These are phyloP conservation scores for Penicillium sp. DNA, from an alignment of 2,329 filamentous ascomycete genomes.

Conservation along the genomic window DNA sequence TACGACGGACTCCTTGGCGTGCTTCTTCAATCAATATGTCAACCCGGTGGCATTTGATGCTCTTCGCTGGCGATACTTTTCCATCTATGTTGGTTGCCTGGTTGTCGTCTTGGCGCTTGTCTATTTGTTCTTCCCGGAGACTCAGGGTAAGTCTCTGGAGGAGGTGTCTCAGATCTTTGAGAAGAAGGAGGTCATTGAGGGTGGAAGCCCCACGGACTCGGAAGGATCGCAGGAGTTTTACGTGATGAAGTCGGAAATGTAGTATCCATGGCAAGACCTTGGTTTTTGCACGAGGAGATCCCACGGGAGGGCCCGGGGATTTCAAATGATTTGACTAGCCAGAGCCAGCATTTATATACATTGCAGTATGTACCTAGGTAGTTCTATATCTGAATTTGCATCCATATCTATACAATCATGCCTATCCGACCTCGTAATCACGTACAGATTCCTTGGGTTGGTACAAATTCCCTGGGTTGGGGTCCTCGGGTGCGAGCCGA, in stretches of 20 bases:
- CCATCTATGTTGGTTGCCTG: slow-evolving; percentile 40
- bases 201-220: slow-evolving; percentile 1
- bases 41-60: slow-evolving; percentile 42
- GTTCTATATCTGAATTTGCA: neutral
- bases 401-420: neutral
- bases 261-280: neutral
- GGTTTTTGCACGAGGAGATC: neutral
- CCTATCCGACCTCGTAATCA: neutral
- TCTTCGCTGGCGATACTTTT: slow-evolving; percentile 44
- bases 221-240: slow-evolving; percentile 14
- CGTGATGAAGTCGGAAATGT: slow-evolving; percentile 4
- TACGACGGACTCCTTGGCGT: slow-evolving; percentile 22
- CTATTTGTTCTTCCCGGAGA: slow-evolving; percentile 38
- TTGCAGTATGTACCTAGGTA: neutral
- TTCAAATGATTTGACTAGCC: neutral
- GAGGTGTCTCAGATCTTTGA: slow-evolving; percentile 16
- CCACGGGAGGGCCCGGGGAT: neutral
- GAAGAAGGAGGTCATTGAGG: slow-evolving; percentile 5
- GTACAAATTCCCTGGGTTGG: neutral
- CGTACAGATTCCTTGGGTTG: neutral
- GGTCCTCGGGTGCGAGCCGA: neutral
- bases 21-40: slow-evolving; percentile 41
- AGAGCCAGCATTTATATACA: neutral
- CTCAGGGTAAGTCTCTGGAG: slow-evolving; percentile 18
- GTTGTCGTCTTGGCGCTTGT: slow-evolving; percentile 30